These are phyloP conservation scores for Filobasidium uniguttulatum DNA, from an alignment of 1,284 basidiomycete species.

Conservation along the genomic window DNA sequence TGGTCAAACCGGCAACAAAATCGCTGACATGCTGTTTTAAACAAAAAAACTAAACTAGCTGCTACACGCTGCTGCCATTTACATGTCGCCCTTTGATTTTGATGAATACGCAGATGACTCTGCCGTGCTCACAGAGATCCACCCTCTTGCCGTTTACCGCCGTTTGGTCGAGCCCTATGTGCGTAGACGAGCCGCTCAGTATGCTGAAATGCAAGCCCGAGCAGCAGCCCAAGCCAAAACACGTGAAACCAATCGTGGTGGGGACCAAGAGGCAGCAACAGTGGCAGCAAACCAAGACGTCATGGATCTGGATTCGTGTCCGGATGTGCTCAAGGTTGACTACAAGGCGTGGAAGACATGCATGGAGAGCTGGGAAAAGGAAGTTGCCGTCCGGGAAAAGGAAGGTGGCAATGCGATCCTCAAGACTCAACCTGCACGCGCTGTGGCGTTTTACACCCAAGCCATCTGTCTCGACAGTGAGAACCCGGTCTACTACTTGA, in stretches of 20 bases:
- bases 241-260: neutral
- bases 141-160: constrained; percentile 34
- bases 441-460: constrained; percentile 33
- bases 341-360: constrained; percentile 31
- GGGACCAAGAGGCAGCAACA: too few relatives aligned
- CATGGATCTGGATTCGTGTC: constrained; percentile 2
- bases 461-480: constrained; percentile 36
- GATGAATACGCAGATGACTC: constrained; percentile 29
- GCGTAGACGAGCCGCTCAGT: constrained; percentile 12
- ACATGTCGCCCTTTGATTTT: constrained; percentile 34
- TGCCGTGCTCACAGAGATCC: constrained; percentile 27
- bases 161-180: constrained; percentile 31
- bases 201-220: constrained; percentile 2
- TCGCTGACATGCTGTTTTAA: neutral
- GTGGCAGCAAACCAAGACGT: neutral
- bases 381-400: constrained; percentile 34
- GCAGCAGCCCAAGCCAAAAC: neutral
- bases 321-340: constrained; percentile 11
- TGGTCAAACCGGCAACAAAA: too few relatives aligned
- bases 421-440: constrained; percentile 23
- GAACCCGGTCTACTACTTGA: constrained; percentile 37
- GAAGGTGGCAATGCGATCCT: constrained; percentile 31
- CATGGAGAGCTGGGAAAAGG: constrained; percentile 37
- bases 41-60: constrained; percentile 28
- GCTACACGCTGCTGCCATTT: constrained; percentile 29